phyloP scores from a whole-genome alignment of 768 basidiomycete genomes.

The Candolleomyces eurysporus region DNA sequence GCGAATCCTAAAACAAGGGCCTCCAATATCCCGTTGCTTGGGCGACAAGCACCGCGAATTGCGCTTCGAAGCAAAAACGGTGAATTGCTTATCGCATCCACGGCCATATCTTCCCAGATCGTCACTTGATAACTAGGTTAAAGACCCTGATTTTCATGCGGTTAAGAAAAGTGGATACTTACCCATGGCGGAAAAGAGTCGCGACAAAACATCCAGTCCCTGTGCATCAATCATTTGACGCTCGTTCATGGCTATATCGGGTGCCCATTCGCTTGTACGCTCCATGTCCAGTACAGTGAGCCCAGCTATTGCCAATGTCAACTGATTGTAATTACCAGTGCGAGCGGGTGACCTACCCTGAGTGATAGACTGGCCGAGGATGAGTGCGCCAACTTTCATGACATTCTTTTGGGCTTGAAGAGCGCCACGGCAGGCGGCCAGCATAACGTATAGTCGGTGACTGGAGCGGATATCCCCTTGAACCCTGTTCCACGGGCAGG shows the following conservation, averaged over 20 bases:
- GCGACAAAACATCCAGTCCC: background rate
- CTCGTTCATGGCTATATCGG: too few species aligned
- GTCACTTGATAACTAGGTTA: background rate
- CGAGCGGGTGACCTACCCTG: background rate
- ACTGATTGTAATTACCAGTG: background rate
- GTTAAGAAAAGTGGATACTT: background rate
- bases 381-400: background rate
- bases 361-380: background rate
- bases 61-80: background rate
- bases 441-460: background rate
- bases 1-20: background rate
- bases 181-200: background rate
- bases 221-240: background rate
- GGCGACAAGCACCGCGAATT: too few species aligned
- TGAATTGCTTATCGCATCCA: background rate
- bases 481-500: background rate
- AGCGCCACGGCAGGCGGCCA: background rate
- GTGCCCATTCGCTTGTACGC: background rate
- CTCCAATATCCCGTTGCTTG: background rate
- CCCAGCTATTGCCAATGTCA: background rate
- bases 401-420: background rate
- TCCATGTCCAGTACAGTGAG: background rate
- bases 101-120: background rate
- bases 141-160: background rate
- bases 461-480: background rate